Evolutionary conservation across 345 rosid genomes (phyloP), one percentile per base, ranked within the genome.

Genomic region (Gossypium herbaceum): DNA sequence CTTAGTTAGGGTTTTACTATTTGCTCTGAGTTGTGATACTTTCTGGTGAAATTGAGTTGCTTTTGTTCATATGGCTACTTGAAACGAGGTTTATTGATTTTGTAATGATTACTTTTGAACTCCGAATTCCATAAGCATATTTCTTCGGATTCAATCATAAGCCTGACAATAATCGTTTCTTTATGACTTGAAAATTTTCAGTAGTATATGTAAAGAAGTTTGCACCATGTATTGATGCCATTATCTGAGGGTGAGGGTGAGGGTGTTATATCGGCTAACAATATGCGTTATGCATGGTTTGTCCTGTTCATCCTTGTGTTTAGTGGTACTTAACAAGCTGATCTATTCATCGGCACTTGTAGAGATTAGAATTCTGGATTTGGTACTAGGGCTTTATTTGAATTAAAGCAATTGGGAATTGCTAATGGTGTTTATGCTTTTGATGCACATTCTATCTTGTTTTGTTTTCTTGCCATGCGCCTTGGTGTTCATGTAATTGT

Each of bases 1-100:
- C 51, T 69, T 51, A 27, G 43, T 50, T 68, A 68, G 57, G 58
- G 56, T 68, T 48, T 48, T 22, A 50, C 56, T 69, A 44, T 69
- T 51, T 34, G 41, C 41, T 44, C 59, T 51, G 17, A 9, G 45
- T 25, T 12, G 5, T 50, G 12, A 44, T 48, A 44, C 11, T 60
- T 25, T 24, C 41, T 24, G n/a, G 41, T 60, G 17, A 60, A 4
- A 29, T 58, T 62, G 22, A 1, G 19, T 15, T 62, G 1, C 16
- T 34, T 34, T 29, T 2, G 16, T 34, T 15, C 45, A 13, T 62
- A 29, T 61, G 16, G 71, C 17, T 66, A 19, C 20, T 44, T 22
- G 29, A 12, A 44, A 43, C 9, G n/a, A 47, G 8, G 20, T 68
- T 47, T 47, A 68, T 48, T 68, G 41, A 68, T 34, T 34, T 34